Evolutionary conservation across 2,329 filamentous ascomycete genomes (phyloP).

Genomic region (Colletotrichum nymphaeae): DNA sequence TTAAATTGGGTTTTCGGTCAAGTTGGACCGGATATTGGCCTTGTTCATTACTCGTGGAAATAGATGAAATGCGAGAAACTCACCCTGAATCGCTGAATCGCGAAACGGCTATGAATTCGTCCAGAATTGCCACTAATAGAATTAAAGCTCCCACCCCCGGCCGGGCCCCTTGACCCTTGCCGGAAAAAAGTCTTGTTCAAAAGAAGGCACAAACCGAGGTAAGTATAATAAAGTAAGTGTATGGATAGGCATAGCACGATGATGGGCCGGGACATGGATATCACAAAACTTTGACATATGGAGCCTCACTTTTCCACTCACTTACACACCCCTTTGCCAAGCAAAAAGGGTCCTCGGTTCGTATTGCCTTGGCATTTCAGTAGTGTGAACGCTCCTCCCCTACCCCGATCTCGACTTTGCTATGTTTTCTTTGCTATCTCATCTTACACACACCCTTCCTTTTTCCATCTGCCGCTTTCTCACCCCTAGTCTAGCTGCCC

Average conservation of each 20-base stretch:
- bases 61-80: background rate
- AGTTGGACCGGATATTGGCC: background rate
- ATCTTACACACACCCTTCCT: background rate
- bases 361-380: slow-evolving; percentile 16
- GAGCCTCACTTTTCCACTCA: background rate
- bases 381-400: background rate
- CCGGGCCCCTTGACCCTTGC: background rate
- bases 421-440: background rate
- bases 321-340: background rate
- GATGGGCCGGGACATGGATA: background rate
- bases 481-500: background rate
- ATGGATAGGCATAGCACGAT: background rate
- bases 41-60: background rate
- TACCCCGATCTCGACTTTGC: background rate
- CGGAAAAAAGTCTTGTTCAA: background rate
- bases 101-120: background rate
- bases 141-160: background rate
- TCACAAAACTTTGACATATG: background rate
- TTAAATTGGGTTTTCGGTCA: slow-evolving; percentile 6
- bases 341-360: slow-evolving; percentile 26
- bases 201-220: background rate
- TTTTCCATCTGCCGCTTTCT: background rate
- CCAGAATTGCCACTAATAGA: background rate
- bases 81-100: background rate
- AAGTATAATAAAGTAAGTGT: background rate